Percentiles rank a stretch among this genome's conserved stretches.
phyloP scores from a whole-genome alignment of 495 filamentous ascomycete genomes.

The Physcia stellaris region DNA sequence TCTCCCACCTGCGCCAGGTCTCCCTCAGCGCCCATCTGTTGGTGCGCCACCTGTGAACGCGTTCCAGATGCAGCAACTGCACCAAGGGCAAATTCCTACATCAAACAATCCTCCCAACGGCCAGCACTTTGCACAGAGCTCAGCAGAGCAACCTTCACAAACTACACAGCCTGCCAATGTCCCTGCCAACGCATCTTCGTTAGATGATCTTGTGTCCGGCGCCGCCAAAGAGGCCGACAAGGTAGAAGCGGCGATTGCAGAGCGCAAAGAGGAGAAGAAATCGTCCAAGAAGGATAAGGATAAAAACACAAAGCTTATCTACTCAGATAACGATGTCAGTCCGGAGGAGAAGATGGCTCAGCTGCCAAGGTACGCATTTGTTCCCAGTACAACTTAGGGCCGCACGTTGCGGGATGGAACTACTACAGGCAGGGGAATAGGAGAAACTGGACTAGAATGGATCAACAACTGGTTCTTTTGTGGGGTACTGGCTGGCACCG shows the following conservation, averaged over 20 bases:
- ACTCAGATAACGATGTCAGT: conserved; percentile 62
- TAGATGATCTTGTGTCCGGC: conserved; percentile 49
- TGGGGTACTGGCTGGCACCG: conserved; percentile 22
- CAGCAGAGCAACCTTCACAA: conserved; percentile 1
- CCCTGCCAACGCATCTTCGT: conserved; percentile 31
- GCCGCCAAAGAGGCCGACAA: conserved; percentile 34
- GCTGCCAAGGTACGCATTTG: conserved; percentile 63
- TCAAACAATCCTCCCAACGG: conserved; percentile 22
- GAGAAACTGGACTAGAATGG: too few species aligned
- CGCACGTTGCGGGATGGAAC: conserved; percentile 26
- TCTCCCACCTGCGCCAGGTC: conserved; percentile 40
- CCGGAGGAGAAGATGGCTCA: conserved; percentile 80
- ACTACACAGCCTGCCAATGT: conserved; percentile 1
- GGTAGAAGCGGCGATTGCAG: conserved; percentile 13
- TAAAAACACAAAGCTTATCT: conserved; percentile 59
- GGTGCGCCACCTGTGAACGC: conserved; percentile 41
- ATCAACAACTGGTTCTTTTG: too few species aligned
- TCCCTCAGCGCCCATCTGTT: conserved; percentile 52
- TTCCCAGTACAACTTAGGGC: conserved; percentile 31
- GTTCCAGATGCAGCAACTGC: conserved; percentile 50
- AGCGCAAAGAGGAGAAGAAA: conserved; percentile 38
- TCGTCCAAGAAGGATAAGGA: conserved; percentile 59
- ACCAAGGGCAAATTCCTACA: conserved; percentile 36
- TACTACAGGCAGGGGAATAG: too few species aligned
- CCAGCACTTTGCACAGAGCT: conserved; percentile 2